Evolutionary conservation across 371 early-diverging fungal genomes (phyloP), one percentile per base, ranked within the genome.

Genomic region (Fennellomyces sp.): DNA sequence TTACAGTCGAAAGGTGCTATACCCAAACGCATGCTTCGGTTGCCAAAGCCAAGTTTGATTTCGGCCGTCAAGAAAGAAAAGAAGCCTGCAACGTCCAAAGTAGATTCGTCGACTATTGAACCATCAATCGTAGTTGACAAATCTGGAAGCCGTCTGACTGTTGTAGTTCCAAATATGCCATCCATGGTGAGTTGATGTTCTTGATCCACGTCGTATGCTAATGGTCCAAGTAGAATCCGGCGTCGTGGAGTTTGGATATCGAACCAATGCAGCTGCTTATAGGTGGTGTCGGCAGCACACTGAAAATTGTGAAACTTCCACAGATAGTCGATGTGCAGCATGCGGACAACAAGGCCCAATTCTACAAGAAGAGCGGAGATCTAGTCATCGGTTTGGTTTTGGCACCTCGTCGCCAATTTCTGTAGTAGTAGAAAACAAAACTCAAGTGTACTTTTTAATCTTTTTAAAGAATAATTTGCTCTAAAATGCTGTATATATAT

Each of bases 1-100:
- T 67, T 86, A 49, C 63, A 60, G 36, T 69, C 80, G 17, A 90
- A 88, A 56, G 91, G 91, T 12, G 56, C 61, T 15, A 80, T 90
- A 3, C 84, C 84, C 13, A 61, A 63, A 17, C 88, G 90, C 15
- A 59, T 78, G 2, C 71, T 92, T 26, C 73, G 79, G 10, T 52
- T 87, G 50, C 78, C 88, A 12, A 80, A 86, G 48, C 79, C 85
- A 13, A 65, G 84, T 23, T 55, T 80, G 5, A 79, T 90, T 13
- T 58, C 77, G 0, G 75, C 73, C 19, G 47, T 78, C 8, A 58
- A 31, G 35, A 42, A 61, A 17, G 52, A 50, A 21, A 50, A 50
- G 5, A 52, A 52, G 35, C 53, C 45, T n/a, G 5, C n/a, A 25
- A 45, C 15, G 11, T 61, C 56, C 11, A 50, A 55, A n/a, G 29